phyloP scores from a whole-genome alignment of 371 early-diverging fungal species.

The Sporodiniella umbellata region DNA sequence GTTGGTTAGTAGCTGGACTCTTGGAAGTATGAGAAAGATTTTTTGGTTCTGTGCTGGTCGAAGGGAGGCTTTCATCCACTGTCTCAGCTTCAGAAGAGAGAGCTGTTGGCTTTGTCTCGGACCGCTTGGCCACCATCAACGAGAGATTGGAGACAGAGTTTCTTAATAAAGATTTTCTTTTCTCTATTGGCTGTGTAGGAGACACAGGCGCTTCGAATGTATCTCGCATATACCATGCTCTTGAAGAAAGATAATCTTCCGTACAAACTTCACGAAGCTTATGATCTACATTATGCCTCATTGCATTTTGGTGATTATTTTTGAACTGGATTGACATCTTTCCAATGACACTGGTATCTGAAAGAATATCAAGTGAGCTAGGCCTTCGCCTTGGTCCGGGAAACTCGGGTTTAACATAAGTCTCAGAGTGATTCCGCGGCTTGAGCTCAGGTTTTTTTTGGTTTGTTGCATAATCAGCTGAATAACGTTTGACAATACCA shows the following conservation, averaged over 20 bases:
- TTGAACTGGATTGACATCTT: conserved; percentile 38
- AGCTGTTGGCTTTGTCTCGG: background rate
- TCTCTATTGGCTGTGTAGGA: background rate
- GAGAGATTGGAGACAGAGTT: conserved; percentile 42
- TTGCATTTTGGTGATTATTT: conserved; percentile 38
- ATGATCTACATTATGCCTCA: conserved; percentile 38
- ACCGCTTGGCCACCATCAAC: conserved; percentile 22
- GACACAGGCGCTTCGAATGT: conserved; percentile 4
- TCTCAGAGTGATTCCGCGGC: conserved; percentile 29
- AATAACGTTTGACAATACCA: conserved; percentile 27
- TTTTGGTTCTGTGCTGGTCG: background rate
- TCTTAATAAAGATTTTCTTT: conserved; percentile 37
- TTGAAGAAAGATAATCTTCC: conserved; percentile 40
- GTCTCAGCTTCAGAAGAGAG: background rate
- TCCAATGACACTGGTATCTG: conserved; percentile 31
- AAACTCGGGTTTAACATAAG: conserved; percentile 22
- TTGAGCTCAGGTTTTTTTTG: conserved; percentile 9
- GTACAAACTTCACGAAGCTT: conserved; percentile 47
- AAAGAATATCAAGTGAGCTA: conserved; percentile 32
- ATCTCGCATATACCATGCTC: conserved; percentile 37
- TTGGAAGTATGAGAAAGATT: background rate
- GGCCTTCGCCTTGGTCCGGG: conserved; percentile 17
- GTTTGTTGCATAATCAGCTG: conserved; percentile 23
- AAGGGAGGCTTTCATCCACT: background rate
- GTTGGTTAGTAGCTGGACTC: background rate